Base-by-base conservation (phyloP, 225 moss, liverwort and hornwort species). In the Takakia lepidozioides region DNA sequence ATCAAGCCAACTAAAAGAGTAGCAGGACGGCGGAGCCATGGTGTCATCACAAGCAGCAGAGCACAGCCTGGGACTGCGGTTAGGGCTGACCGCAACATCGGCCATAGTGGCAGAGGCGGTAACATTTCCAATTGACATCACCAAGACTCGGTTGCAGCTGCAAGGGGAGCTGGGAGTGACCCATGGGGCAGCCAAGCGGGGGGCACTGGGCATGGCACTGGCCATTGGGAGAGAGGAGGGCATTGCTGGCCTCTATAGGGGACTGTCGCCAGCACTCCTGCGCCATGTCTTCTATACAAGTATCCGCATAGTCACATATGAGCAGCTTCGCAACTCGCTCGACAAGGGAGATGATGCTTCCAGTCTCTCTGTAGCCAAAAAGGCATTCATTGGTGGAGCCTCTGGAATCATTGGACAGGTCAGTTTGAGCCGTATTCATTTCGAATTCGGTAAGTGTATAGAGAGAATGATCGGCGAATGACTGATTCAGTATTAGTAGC, bases 321-420 rank as follows among this genome's bases (percentile, higher is more conserved):
- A 98, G 56, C 85, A 83, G 68, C 76, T 98, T 7, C 87, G 95
- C 16, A 54, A 39, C 5, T 4, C 38, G 2, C 48, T 90, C 18
- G 84, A 79, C 56, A 37, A 70, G 40, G 89, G 87, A 25, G 76
- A 72, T 8, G 73, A 80, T 49, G 64, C 71, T 11, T 78, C 78
- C 18, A 68, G 74, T 14, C 32, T 86, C 18, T 75, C 93, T 35
- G 72, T 84, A 14, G 59, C 74, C 11, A 51, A 55, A 3, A 95
- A 82, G 48, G 93, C 93, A 34, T 55, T 89, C n/a, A 71, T 86
- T 22, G 93, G 93, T 43, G 93, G 93, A 14, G 67, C 70, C 9
- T 78, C 93, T 8, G 93, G 93, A 58, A 80, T 89, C 67, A 66
- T 89, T 26, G 93, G 89, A 19, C 93, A 95, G 89, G 86, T 93